Conservation (phyloP, 2,329 filamentous ascomycete genomes). For the Aaosphaeria arxii region DNA sequence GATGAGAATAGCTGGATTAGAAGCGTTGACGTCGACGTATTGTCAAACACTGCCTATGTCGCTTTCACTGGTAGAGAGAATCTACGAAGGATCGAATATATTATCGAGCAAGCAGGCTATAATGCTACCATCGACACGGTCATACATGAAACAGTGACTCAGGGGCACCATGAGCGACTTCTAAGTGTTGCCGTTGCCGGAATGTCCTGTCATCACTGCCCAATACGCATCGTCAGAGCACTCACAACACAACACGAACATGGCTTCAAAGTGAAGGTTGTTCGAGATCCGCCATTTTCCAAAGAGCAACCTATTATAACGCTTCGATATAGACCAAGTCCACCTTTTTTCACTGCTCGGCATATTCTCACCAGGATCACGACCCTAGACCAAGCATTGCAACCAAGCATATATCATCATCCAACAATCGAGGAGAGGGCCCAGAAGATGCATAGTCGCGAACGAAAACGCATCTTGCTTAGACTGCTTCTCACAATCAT, state of each 20-base stretch:
- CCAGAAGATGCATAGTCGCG: conserved; percentile 65
- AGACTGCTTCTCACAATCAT: conserved; percentile 69
- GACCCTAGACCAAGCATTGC: conserved; percentile 63
- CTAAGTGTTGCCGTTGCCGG: conserved; percentile 39
- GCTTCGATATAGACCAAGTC: conserved; percentile 66
- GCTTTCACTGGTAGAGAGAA: conserved; percentile 49
- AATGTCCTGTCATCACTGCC: conserved; percentile 49
- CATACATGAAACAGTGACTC: conserved; percentile 11
- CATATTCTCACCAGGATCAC: conserved; percentile 68
- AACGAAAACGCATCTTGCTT: conserved; percentile 65
- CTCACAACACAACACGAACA: conserved; percentile 51
- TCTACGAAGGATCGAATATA: conserved; percentile 44
- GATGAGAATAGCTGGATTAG: conserved; percentile 46
- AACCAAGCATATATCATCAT: conserved; percentile 70
- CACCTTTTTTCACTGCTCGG: conserved; percentile 71
- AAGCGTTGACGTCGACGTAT: conserved; percentile 49
- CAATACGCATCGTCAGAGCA: conserved; percentile 50
- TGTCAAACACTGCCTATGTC: conserved; percentile 50
- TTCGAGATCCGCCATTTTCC: conserved; percentile 56
- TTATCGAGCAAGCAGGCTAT: conserved; percentile 48
- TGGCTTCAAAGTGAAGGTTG: conserved; percentile 39
- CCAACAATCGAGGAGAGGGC: conserved; percentile 82
- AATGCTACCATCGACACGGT: conserved; percentile 38
- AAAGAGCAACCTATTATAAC: conserved; percentile 63
- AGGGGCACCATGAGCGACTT: conserved; percentile 21